Evolutionary conservation across 2,329 filamentous ascomycete species (phyloP), one percentile per base, ranked within the genome.

Genomic region (Colletotrichum acutatum): DNA sequence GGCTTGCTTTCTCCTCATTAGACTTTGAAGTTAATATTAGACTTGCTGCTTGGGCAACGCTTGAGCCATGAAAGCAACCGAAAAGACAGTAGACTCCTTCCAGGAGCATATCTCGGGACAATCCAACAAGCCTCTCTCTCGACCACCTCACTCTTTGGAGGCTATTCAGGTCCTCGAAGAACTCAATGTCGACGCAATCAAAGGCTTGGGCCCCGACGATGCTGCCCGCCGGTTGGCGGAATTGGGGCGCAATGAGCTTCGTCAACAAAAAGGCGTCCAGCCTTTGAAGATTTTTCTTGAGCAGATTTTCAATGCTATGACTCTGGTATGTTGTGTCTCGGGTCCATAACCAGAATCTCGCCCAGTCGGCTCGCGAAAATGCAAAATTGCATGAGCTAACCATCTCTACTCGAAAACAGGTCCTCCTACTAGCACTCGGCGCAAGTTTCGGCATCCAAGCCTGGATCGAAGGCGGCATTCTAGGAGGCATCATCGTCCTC

Each of bases 141-240:
- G 83, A 63, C 90, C 90, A 11, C 89, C 90, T 28, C 90, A 92
- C 77, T 83, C 87, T 54, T 83, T 93, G 60, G 78, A 84, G 37
- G 84, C 82, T 76, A 81, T 85, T 57, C 80, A 84, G 42, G 84
- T 89, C 57, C 81, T 88, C 56, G 79, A 84, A 16, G 87, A 92
- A 78, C 83, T 91, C 22, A 79, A 83, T 9, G 86, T 87, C 67
- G 84, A 90, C 76, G 76, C 84, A 16, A 84, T 88, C 22, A 84
- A 90, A 79, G 91, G 91, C 34, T 83, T 92, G 19, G 85, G 84
- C 0, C 78, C 81, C 3, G 78, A 77, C 6, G 88, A 91, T 71
- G 90, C 87, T 11, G 82, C 85, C 70, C 77, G 81, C 42, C 85
- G 90, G 26, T 79, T 90, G 5, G 83, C 86, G 28, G 81, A 88